A percentile compares a stretch with the other conserved stretches of the same genome.
Conservation (phyloP, 305 asterid genomes). For the Rubia peregrina region DNA sequence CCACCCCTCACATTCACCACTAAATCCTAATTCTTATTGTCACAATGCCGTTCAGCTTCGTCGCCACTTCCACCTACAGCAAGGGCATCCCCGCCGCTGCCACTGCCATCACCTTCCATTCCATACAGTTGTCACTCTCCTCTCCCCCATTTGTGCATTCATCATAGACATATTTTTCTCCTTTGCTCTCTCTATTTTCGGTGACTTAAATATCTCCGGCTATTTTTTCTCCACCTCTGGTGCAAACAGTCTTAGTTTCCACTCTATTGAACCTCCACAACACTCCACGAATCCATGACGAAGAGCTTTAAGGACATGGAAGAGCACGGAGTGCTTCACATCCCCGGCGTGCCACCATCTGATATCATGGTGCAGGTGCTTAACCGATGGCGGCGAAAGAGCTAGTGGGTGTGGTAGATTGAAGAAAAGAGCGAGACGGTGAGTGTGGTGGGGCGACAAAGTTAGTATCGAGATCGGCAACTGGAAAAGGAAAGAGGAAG, state of each 20-base stretch:
- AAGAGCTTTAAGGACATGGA: constrained; percentile 36
- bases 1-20: too few relatives aligned
- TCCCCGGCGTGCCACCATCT: constrained; percentile 40
- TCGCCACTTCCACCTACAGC: constrained; percentile 45
- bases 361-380: constrained; percentile 30
- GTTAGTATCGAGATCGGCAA: too few relatives aligned
- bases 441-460: too few relatives aligned
- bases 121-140: constrained; percentile 29
- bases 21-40: too few relatives aligned
- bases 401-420: too few relatives aligned
- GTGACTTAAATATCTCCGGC: constrained; percentile 26
- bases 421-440: too few relatives aligned
- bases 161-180: constrained; percentile 56
- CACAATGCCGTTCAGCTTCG: too few relatives aligned
- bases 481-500: too few relatives aligned
- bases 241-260: constrained; percentile 21
- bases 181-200: constrained; percentile 22
- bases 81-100: constrained; percentile 34
- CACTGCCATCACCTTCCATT: constrained; percentile 27
- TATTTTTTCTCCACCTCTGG: constrained; percentile 50
- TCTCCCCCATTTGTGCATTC: constrained; percentile 29
- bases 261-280: constrained; percentile 22
- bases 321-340: constrained; percentile 11
- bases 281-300: constrained; percentile 19
- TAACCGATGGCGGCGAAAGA: too few relatives aligned